Evolutionary conservation across 2,329 filamentous ascomycete genomes (phyloP).

Genomic region (Ceratocystis alfenasii): DNA sequence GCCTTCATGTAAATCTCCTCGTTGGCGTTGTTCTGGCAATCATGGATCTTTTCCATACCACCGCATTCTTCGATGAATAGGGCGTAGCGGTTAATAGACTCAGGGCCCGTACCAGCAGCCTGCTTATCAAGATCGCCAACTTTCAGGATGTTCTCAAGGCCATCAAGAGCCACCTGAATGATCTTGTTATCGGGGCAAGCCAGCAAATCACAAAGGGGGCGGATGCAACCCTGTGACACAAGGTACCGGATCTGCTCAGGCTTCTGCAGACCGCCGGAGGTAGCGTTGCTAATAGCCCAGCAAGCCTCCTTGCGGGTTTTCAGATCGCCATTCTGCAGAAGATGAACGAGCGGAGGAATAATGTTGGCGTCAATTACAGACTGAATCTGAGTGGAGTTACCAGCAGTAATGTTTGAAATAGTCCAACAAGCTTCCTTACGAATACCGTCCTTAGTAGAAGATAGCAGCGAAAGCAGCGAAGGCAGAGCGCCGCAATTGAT

Average conservation of each 20-base stretch:
- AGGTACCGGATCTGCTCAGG: constrained; percentile 96
- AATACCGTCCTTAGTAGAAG: constrained; percentile 96
- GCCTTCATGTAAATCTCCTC: constrained; percentile 99
- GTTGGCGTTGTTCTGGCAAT: constrained; percentile 99
- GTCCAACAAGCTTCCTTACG: constrained; percentile 99
- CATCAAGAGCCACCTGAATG: constrained; percentile 95
- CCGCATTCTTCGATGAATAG: constrained; percentile 97
- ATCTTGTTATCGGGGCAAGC: constrained; percentile 99
- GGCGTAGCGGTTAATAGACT: constrained; percentile 88
- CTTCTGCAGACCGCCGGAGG: constrained; percentile 93
- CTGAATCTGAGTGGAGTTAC: constrained; percentile 96
- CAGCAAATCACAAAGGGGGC: constrained; percentile 88
- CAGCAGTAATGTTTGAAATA: constrained; percentile 96
- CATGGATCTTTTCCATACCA: constrained; percentile 99
- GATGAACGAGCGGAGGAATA: constrained; percentile 88
- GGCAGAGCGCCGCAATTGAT: constrained; percentile 95
- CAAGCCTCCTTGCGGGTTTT: constrained; percentile 99
- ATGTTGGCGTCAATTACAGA: constrained; percentile 93
- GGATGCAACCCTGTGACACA: constrained; percentile 88
- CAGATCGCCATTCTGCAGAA: constrained; percentile 91
- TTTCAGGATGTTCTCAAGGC: constrained; percentile 98
- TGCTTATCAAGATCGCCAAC: constrained; percentile 98
- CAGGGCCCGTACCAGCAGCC: constrained; percentile 58
- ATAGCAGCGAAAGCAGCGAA: constrained; percentile 82
- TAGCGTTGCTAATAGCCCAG: constrained; percentile 99